Conservation (phyloP, 2,329 filamentous ascomycete species). For the Colletotrichum phormii region DNA sequence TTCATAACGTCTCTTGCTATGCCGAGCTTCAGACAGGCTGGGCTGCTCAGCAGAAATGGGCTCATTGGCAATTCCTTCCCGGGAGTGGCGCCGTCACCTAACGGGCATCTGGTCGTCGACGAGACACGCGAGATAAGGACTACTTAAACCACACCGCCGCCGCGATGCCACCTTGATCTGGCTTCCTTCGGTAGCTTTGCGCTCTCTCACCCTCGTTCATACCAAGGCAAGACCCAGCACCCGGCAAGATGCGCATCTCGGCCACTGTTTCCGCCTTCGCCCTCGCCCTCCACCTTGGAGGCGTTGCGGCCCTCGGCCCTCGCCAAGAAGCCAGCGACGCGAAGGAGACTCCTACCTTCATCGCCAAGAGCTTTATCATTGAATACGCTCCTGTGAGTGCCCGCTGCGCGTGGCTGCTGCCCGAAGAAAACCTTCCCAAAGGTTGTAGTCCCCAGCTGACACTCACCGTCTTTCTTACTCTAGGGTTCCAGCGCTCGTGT, state of each 20-base stretch:
- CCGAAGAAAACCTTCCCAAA: neutral
- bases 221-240: slow-evolving; percentile 10
- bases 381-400: slow-evolving; percentile 39
- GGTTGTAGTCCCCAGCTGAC: slow-evolving; percentile 23
- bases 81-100: neutral
- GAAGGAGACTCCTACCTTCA: neutral
- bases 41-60: neutral
- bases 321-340: slow-evolving; percentile 14
- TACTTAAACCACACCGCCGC: slow-evolving; percentile 19
- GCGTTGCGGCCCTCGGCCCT: slow-evolving; percentile 14
- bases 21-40: neutral
- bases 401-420: slow-evolving; percentile 29
- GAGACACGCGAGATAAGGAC: neutral
- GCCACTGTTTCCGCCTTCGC: slow-evolving; percentile 30
- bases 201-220: slow-evolving; percentile 12
- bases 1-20: neutral
- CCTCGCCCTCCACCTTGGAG: slow-evolving; percentile 30
- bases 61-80: neutral
- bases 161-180: neutral
- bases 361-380: slow-evolving; percentile 40
- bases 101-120: neutral
- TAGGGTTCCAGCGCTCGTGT: slow-evolving; percentile 28
- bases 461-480: neutral
- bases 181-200: slow-evolving; percentile 18
- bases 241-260: slow-evolving; percentile 34